Percentiles rank a stretch among this genome's conserved stretches.
Evolutionary conservation across 2,329 filamentous ascomycete species (phyloP).

Genomic region (Cladophialophora yegresii): DNA sequence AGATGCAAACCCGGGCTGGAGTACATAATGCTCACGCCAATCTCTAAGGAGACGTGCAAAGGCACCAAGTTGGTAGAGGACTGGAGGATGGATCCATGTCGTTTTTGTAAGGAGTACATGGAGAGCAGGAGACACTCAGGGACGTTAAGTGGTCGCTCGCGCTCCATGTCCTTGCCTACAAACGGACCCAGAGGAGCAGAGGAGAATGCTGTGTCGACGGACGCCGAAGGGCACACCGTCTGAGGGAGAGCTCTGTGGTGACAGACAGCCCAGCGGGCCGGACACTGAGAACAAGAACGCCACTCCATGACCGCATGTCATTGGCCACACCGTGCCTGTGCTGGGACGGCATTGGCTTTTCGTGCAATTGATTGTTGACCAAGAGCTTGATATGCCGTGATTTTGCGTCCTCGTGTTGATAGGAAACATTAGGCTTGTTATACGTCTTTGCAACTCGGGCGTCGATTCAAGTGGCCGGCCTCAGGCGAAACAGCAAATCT

Average conservation of each 20-base stretch:
- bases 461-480: neutral
- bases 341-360: neutral
- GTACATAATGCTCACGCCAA: constrained; percentile 22
- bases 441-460: neutral
- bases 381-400: neutral
- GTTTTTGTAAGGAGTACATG: constrained; percentile 25
- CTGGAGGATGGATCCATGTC: constrained; percentile 29
- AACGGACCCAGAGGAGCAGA: neutral
- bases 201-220: neutral
- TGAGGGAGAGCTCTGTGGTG: neutral
- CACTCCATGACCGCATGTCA: neutral
- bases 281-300: neutral
- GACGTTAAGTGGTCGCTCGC: constrained; percentile 3
- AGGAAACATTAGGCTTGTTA: neutral
- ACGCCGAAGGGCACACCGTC: neutral
- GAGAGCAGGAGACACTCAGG: constrained; percentile 3
- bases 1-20: constrained; percentile 26
- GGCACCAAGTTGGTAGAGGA: constrained; percentile 19
- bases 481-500: neutral
- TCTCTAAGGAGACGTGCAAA: constrained; percentile 17
- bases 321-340: neutral
- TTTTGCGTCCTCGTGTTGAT: neutral
- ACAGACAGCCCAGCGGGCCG: neutral
- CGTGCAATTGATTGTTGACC: neutral
- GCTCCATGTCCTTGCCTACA: constrained; percentile 20